These are phyloP conservation scores for Massarina eburnea DNA, from an alignment of 2,329 filamentous ascomycete genomes.

Conservation along the genomic window DNA sequence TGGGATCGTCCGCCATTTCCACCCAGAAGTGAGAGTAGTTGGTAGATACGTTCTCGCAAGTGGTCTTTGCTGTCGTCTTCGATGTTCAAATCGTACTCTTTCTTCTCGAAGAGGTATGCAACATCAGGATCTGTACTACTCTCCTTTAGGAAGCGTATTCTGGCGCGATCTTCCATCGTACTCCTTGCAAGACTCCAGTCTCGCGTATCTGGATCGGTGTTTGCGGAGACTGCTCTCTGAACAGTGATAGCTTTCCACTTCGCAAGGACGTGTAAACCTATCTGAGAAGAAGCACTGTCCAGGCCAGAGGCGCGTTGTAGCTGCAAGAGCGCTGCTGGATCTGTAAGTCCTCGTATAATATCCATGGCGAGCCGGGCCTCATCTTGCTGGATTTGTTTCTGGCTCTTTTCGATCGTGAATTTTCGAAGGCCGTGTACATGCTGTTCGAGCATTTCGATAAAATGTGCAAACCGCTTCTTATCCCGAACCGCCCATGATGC, in stretches of 20 bases:
- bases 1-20: not conserved
- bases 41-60: conserved; percentile 6
- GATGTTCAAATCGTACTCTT: conserved; percentile 12
- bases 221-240: not conserved
- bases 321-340: not conserved
- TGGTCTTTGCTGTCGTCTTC: conserved; percentile 3
- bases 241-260: conserved; percentile 4
- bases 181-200: conserved; percentile 2
- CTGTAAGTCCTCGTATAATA: conserved; percentile 2
- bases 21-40: conserved; percentile 4
- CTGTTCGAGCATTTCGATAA: conserved; percentile 1
- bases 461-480: conserved; percentile 6
- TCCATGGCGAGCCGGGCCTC: not conserved
- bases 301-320: not conserved
- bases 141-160: conserved; percentile 1
- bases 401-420: not conserved
- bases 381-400: conserved; percentile 1
- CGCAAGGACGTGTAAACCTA: not conserved
- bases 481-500: conserved; percentile 6
- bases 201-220: not conserved
- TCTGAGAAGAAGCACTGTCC: not conserved
- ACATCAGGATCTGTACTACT: not conserved
- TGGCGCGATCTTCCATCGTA: not conserved
- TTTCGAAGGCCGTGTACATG: conserved; percentile 1
- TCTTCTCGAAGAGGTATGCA: conserved; percentile 11